phyloP scores from a whole-genome alignment of 2,329 filamentous ascomycete genomes.

The Colletotrichum sublineola region DNA sequence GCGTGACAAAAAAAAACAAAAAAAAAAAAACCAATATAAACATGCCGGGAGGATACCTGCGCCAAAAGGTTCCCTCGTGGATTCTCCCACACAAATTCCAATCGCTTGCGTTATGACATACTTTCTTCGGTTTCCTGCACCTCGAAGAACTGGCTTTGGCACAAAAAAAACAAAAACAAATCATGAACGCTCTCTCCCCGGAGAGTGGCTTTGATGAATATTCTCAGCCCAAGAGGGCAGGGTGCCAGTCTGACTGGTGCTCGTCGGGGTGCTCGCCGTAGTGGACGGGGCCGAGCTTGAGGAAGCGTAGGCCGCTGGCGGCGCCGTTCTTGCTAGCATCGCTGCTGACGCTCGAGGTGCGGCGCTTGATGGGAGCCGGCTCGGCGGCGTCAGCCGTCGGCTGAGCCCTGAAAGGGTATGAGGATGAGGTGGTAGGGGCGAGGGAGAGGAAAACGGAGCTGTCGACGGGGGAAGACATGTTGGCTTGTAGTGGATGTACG shows the following conservation, averaged over 20 bases:
- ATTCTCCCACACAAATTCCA: conserved; percentile 9
- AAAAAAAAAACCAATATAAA: neutral
- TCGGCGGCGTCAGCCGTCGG: conserved; percentile 49
- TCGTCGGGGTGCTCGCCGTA: conserved; percentile 71
- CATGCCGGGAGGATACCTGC: neutral
- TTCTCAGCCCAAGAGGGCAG: conserved; percentile 27
- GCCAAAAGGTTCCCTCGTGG: neutral
- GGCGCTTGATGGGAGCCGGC: conserved; percentile 54
- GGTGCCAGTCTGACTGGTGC: conserved; percentile 57
- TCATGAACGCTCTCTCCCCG: neutral
- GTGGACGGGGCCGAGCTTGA: conserved; percentile 76
- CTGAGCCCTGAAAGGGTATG: conserved; percentile 61
- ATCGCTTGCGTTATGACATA: conserved; percentile 22
- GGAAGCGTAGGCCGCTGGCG: conserved; percentile 60
- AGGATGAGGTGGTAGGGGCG: conserved; percentile 69
- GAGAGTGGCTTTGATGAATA: neutral
- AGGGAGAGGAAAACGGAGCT: conserved; percentile 65
- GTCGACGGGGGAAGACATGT: conserved; percentile 42
- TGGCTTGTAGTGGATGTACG: conserved; percentile 6
- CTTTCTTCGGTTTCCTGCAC: conserved; percentile 27
- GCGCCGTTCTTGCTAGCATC: conserved; percentile 50
- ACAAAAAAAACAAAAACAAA: neutral
- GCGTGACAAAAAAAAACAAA: neutral
- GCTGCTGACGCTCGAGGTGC: conserved; percentile 69
- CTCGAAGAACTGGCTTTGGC: neutral